These are phyloP conservation scores for Ziziphus jujuba DNA, from an alignment of 306 rosid genomes.

Conservation along the genomic window DNA sequence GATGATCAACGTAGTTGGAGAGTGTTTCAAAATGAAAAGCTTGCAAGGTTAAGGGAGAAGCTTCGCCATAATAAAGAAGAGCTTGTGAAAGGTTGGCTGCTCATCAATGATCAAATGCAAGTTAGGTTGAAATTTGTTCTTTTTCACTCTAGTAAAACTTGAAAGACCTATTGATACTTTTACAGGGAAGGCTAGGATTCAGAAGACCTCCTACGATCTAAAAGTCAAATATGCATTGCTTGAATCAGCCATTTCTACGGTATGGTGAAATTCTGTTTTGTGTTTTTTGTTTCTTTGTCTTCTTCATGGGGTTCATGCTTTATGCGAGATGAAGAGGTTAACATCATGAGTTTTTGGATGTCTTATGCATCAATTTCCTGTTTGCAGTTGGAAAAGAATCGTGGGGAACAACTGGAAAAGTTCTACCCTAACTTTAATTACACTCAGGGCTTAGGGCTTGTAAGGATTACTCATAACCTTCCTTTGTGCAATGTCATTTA, in stretches of 20 bases:
- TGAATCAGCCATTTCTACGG: conserved; percentile 75
- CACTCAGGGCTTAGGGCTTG: conserved; percentile 93
- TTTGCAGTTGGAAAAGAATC: conserved; percentile 78
- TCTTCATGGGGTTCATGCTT: background rate
- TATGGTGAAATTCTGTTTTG: conserved; percentile 22
- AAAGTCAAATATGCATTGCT: conserved; percentile 69
- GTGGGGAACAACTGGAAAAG: conserved; percentile 82
- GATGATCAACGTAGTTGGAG: conserved; percentile 89
- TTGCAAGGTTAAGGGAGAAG: conserved; percentile 71
- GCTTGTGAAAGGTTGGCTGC: conserved; percentile 65
- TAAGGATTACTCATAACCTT: conserved; percentile 39
- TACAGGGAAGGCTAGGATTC: conserved; percentile 73
- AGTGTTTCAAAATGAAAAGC: conserved; percentile 78
- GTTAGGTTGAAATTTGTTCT: conserved; percentile 11
- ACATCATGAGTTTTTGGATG: conserved; percentile 12
- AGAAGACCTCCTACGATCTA: conserved; percentile 53
- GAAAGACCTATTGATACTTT: conserved; percentile 26
- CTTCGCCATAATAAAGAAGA: conserved; percentile 51
- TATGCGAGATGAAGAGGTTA: background rate
- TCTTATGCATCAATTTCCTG: conserved; percentile 25
- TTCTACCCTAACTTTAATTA: conserved; percentile 81
- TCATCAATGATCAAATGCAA: background rate
- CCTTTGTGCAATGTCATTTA: conserved; percentile 15
- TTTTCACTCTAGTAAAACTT: conserved; percentile 23
- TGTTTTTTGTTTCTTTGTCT: too few species aligned